Evolutionary conservation across 2,329 filamentous ascomycete species (phyloP), one percentile per base, ranked within the genome.

Genomic region (Botryosphaeria agaves): DNA sequence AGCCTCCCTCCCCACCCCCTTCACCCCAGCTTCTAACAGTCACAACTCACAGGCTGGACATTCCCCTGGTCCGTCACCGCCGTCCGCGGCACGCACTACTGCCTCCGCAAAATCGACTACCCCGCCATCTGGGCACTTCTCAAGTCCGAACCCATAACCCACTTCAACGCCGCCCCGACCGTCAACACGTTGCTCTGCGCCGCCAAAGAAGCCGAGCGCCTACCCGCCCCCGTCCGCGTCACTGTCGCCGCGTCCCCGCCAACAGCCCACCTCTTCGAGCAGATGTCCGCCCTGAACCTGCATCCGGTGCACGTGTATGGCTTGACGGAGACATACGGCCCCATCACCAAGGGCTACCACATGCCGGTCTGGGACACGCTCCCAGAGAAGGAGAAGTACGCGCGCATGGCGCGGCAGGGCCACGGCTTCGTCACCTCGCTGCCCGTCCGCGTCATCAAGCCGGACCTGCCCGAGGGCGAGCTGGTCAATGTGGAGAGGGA

Each of bases 81-180:
- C 1, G 84, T 89, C 4, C 67, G 89, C 36, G 89, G 87, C n/a
- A 91, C 87, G 3, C 84, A 95, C 52, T 84, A 93, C 49, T 94
- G 85, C 45, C 62, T 98, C 12, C 71, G 89, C 36, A 95, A 93
- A 60, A 82, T 98, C 39, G 84, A 95, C 55, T 98, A 98, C 48
- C 72, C 81, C 0, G 64, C 87, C 34, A 92, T 98, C 36, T 98
- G 89, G 89, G 69, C 69, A 29, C 58, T 98, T 3, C 59, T 98
- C 19, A 91, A 84, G 46, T 69, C 83, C 31, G 81, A 95, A 53
- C 63, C 70, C 5, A 78, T 98, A 38, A 95, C 84, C 1, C 89
- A 98, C 53, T 95, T 91, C 59, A 92, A 87, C 47, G 87, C 87
- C 1, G 89, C 87, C 0, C 89, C 89, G 0, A 98, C 89, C 0